phyloP scores from a whole-genome alignment of 371 early-diverging fungal species.

The Phascolomyces articulosus region DNA sequence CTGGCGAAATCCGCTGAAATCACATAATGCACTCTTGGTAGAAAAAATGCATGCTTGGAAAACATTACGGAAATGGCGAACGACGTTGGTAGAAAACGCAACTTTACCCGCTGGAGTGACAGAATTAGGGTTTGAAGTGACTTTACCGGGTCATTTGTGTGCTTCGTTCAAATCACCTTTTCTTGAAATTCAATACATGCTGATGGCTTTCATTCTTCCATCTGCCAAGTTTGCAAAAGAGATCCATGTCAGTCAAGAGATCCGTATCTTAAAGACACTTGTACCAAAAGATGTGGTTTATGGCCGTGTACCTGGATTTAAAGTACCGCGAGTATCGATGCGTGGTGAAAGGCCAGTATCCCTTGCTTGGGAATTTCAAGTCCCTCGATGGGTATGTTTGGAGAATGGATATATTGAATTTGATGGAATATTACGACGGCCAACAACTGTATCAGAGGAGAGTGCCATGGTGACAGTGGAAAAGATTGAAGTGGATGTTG shows the following conservation, averaged over 20 bases:
- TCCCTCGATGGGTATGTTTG: conserved; percentile 35
- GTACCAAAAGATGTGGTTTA: conserved; percentile 31
- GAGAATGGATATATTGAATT: conserved; percentile 24
- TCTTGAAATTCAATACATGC: conserved; percentile 20
- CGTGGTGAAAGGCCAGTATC: conserved; percentile 8
- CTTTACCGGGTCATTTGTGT: conserved; percentile 33
- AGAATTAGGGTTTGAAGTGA: conserved; percentile 38
- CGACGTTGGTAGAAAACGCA: conserved; percentile 25
- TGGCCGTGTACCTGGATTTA: conserved; percentile 24
- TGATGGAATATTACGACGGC: neutral
- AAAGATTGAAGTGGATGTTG: conserved; percentile 28
- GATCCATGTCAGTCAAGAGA: conserved; percentile 12
- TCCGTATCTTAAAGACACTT: conserved; percentile 28
- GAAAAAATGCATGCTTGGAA: conserved; percentile 30
- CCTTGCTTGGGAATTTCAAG: conserved; percentile 25
- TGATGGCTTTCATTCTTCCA: conserved; percentile 28
- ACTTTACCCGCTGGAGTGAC: conserved; percentile 37
- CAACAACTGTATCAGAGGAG: neutral
- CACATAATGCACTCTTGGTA: conserved; percentile 18
- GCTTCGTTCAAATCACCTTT: conserved; percentile 28
- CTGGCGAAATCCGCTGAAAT: conserved; percentile 33
- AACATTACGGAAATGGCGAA: conserved; percentile 28
- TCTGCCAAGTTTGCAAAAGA: conserved; percentile 29
- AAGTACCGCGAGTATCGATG: conserved; percentile 29
- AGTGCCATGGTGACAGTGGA: conserved; percentile 7